Evolutionary conservation across 805 yeast species (phyloP).

Genomic region (Cyberlindnera petersonii): DNA sequence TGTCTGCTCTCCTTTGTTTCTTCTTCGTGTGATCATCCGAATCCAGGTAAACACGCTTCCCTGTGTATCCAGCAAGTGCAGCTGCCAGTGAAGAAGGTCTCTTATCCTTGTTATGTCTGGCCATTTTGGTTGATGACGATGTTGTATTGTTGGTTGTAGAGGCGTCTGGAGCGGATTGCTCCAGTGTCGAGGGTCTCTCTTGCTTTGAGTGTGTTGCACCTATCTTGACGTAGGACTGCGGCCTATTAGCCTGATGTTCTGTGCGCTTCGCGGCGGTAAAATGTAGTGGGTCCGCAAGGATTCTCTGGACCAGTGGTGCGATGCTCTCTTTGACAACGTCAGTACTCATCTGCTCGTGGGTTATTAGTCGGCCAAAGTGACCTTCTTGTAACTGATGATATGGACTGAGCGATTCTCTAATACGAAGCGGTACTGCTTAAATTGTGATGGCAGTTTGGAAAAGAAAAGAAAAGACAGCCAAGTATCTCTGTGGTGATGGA

Average conservation of each 20-base stretch:
- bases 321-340: slow-evolving; percentile 30
- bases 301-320: slow-evolving; percentile 59
- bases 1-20: slow-evolving; percentile 27
- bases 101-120: neutral
- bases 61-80: slow-evolving; percentile 27
- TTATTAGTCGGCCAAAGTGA: neutral
- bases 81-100: slow-evolving; percentile 25
- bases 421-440: too few relatives aligned
- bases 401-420: too few relatives aligned
- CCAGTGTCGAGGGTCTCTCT: slow-evolving; percentile 7
- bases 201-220: slow-evolving; percentile 15
- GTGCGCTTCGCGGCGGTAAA: slow-evolving; percentile 60
- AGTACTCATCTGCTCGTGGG: slow-evolving; percentile 18
- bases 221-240: slow-evolving; percentile 43
- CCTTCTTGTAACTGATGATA: too few relatives aligned
- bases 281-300: slow-evolving; percentile 55
- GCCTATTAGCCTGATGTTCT: slow-evolving; percentile 43
- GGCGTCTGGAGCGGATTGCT: slow-evolving; percentile 1
- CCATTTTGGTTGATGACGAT: neutral
- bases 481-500: slow-evolving; percentile 1
- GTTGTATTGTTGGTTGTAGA: neutral
- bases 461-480: neutral
- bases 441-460: too few relatives aligned
- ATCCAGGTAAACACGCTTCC: slow-evolving; percentile 22
- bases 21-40: slow-evolving; percentile 12